phyloP scores from a whole-genome alignment of 2,329 filamentous ascomycete species.

The Akanthomyces lecanii region DNA sequence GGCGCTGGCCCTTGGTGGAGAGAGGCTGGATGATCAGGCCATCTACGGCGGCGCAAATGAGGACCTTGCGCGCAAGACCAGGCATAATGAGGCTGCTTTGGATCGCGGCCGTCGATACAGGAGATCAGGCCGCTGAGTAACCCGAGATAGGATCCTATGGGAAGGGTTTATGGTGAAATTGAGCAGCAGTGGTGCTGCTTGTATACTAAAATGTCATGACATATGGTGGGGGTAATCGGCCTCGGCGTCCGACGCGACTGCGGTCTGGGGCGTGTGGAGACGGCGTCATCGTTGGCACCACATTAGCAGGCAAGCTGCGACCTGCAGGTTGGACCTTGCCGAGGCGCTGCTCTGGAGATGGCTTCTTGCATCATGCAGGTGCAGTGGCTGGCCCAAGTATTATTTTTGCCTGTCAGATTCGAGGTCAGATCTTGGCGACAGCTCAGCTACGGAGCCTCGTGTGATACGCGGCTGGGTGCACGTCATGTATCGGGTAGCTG shows the following conservation, averaged over 20 bases:
- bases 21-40: conserved; percentile 77
- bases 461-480: neutral
- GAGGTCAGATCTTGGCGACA: neutral
- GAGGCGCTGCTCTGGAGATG: neutral
- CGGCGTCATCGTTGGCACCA: conserved; percentile 15
- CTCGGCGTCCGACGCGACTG: conserved; percentile 17
- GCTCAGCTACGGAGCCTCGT: neutral
- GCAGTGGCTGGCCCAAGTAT: neutral
- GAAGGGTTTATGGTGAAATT: neutral
- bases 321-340: neutral
- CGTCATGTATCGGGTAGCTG: neutral
- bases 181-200: neutral
- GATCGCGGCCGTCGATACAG: neutral
- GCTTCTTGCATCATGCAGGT: neutral
- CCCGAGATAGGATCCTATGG: neutral
- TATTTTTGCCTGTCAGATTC: neutral
- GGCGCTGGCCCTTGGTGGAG: conserved; percentile 53
- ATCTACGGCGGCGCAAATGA: conserved; percentile 77
- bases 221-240: conserved; percentile 14
- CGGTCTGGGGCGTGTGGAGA: conserved; percentile 16
- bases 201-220: conserved; percentile 4
- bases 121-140: neutral
- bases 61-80: conserved; percentile 70
- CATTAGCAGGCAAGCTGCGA: neutral
- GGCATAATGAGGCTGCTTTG: conserved; percentile 52